Evolutionary conservation across 2,329 filamentous ascomycete species (phyloP), one percentile per base, ranked within the genome.

Genomic region (Dothiorella sarmentorum): DNA sequence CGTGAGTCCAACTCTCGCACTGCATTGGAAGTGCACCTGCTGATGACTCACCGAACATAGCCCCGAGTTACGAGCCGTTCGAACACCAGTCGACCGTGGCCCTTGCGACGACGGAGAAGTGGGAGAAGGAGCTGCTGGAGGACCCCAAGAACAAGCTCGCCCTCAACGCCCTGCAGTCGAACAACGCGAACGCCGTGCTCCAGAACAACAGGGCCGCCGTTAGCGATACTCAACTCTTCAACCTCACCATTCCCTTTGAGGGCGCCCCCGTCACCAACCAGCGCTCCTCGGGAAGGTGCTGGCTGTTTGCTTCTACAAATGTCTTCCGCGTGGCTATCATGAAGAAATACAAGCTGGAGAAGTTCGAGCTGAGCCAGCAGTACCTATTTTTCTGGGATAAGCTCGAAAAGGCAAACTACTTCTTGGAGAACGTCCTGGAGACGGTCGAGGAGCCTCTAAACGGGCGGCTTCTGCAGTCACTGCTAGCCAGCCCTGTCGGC

Each of bases 321-420:
- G 86, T 95, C 58, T 94, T 96, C 75, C 87, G 91, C 26, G 82
- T 96, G n/a, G 88, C 90, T 1, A 79, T 96, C 45, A 93, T 94
- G 87, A 88, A 89, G 73, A 87, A 87, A 67, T 89, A 95, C 73
- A 84, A 85, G 63, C 82, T 96, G 18, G 82, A 86, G 45, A 79
- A 82, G 56, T 95, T 96, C 67, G 89, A 96, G 78, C 80, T 96
- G n/a, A 91, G 87, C 27, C 91, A 96, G 74, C 81, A 87, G 1
- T 95, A 95, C 68, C 81, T 96, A 3, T 96, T 93, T 76, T 96
- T 91, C 80, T 95, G 89, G 87, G 91, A 96, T 73, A 96, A 96
- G 76, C 83, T 96, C 18, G 91, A 96, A 73, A 96, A 96, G 74
- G 82, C 88, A 7, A 96, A 96, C 73, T 96, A 84, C 78, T 96